A percentile compares a stretch with the other conserved stretches of the same genome.
Evolutionary conservation across 163 green algal species (phyloP).

Genomic region (Chloroidium sp.): DNA sequence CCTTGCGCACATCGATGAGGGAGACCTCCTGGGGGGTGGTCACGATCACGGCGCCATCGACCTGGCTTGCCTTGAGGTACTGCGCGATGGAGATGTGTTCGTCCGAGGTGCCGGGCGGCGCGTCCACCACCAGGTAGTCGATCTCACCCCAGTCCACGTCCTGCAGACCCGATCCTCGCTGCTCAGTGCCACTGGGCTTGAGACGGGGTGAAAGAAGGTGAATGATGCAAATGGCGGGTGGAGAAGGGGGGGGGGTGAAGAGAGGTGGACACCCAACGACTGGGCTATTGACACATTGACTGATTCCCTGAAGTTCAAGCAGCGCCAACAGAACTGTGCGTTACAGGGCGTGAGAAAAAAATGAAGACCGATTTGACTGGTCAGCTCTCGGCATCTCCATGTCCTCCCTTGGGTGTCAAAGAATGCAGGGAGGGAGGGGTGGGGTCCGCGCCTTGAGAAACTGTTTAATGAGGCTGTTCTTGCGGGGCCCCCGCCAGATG

Average conservation of each 20-base stretch:
- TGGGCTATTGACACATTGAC: too few relatives aligned
- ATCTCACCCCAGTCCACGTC: constrained; percentile 95
- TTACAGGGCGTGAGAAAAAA: too few relatives aligned
- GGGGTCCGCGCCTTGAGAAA: constrained; percentile 24
- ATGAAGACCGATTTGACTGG: too few relatives aligned
- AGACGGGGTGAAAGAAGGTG: neutral
- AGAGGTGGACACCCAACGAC: neutral
- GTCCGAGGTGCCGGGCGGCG: constrained; percentile 85
- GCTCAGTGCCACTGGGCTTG: constrained; percentile 10
- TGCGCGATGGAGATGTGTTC: constrained; percentile 96
- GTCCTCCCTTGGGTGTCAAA: too few relatives aligned
- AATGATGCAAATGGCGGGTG: neutral
- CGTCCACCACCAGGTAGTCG: constrained; percentile 96
- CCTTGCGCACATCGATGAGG: constrained; percentile 95
- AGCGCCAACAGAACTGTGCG: too few relatives aligned
- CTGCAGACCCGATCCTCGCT: constrained; percentile 47
- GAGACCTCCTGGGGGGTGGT: constrained; percentile 90
- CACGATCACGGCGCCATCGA: constrained; percentile 68
- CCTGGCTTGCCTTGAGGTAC: constrained; percentile 43
- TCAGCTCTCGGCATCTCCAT: too few relatives aligned
- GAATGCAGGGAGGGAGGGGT: too few relatives aligned
- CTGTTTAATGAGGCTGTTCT: constrained; percentile 68
- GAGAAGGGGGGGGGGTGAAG: neutral
- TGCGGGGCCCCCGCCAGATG: constrained; percentile 88
- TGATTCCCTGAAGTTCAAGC: too few relatives aligned